Percentiles rank a stretch among this genome's conserved stretches.
phyloP scores from a whole-genome alignment of 805 yeast genomes.

The Lipomyces spencermartinsiae region DNA sequence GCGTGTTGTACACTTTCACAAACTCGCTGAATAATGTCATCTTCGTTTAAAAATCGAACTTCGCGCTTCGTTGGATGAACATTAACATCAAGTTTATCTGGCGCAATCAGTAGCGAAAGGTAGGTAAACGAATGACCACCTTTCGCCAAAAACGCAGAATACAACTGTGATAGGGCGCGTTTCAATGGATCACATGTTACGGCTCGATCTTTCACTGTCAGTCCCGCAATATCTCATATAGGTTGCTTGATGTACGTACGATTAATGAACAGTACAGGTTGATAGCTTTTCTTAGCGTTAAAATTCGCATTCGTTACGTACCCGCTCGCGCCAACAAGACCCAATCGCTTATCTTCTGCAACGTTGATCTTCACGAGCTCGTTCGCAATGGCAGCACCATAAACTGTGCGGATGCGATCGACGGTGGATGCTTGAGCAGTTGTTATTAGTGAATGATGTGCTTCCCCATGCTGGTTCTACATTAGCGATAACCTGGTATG shows the following conservation, averaged over 20 bases:
- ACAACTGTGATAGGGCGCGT: conserved; percentile 68
- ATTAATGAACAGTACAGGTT: conserved; percentile 84
- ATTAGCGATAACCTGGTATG: not conserved
- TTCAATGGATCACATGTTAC: conserved; percentile 82
- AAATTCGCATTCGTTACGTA: conserved; percentile 75
- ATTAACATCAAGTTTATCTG: conserved; percentile 84
- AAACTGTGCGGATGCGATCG: conserved; percentile 77
- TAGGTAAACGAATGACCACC: conserved; percentile 81
- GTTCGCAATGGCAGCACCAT: conserved; percentile 70
- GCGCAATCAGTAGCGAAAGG: conserved; percentile 67
- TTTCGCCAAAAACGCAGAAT: conserved; percentile 73
- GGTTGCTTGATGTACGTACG: conserved; percentile 36
- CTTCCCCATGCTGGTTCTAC: conserved; percentile 61
- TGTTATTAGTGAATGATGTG: conserved; percentile 68
- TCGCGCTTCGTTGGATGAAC: conserved; percentile 96
- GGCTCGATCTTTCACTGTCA: conserved; percentile 55
- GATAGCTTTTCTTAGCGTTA: conserved; percentile 65
- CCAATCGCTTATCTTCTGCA: conserved; percentile 50
- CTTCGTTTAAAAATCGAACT: conserved; percentile 83
- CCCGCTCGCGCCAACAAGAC: conserved; percentile 62
- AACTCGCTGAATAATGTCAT: conserved; percentile 75
- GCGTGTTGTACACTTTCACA: conserved; percentile 56
- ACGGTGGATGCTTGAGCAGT: conserved; percentile 56
- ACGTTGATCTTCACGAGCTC: conserved; percentile 61
- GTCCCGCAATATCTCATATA: not conserved